A percentile compares a stretch with the other conserved stretches of the same genome.
These are phyloP conservation scores for Tephrocybe sp. DNA, from an alignment of 768 basidiomycete genomes.

Conservation along the genomic window DNA sequence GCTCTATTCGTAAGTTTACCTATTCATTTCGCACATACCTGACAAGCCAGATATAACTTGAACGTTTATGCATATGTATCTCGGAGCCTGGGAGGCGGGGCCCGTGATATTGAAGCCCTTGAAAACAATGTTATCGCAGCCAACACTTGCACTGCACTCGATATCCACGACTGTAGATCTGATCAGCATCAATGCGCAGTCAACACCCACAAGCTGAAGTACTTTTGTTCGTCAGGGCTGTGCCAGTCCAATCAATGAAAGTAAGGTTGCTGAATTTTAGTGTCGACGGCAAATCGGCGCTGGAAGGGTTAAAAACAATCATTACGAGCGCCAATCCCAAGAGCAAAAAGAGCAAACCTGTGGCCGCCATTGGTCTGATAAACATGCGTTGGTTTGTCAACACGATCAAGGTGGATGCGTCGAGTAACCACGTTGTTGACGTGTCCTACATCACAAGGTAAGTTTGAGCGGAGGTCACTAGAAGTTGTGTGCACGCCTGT, in stretches of 20 bases:
- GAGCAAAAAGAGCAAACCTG: constrained; percentile 27
- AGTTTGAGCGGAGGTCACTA: neutral
- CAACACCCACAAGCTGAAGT: constrained; percentile 12
- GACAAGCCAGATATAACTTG: constrained; percentile 33
- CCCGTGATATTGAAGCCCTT: constrained; percentile 37
- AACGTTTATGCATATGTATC: constrained; percentile 49
- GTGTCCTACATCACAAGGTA: constrained; percentile 30
- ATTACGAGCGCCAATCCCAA: neutral
- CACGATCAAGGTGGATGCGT: constrained; percentile 46
- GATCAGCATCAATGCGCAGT: constrained; percentile 2
- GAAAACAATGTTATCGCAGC: constrained; percentile 46
- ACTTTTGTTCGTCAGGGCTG: constrained; percentile 39
- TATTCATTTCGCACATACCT: constrained; percentile 30
- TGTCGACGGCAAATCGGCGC: constrained; percentile 49
- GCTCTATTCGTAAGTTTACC: too few relatives aligned
- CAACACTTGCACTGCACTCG: constrained; percentile 49
- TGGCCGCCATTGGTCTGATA: constrained; percentile 53
- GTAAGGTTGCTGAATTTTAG: constrained; percentile 46
- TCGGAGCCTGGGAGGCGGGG: constrained; percentile 33
- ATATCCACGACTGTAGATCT: constrained; percentile 45
- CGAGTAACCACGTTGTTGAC: constrained; percentile 43
- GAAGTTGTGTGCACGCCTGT: constrained; percentile 29
- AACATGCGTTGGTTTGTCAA: constrained; percentile 45
- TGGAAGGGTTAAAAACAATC: constrained; percentile 20
- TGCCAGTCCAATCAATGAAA: constrained; percentile 50